Conservation (phyloP, 305 asterid species). For the Galium porrigens region DNA sequence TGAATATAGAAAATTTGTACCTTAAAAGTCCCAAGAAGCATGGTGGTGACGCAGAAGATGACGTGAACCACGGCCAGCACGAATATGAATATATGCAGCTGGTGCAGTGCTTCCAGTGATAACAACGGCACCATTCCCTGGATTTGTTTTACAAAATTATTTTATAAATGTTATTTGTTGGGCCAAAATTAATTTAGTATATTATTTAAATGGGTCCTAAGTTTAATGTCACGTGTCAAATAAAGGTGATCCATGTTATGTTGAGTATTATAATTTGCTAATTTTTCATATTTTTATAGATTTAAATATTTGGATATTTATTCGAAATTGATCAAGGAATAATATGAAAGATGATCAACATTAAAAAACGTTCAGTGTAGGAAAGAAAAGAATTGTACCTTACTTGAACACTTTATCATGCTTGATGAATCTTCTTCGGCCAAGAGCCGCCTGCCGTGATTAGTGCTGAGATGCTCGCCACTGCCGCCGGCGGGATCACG, state of each 20-base stretch:
- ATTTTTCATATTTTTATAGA: no score
- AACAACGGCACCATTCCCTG: slow-evolving; percentile 56
- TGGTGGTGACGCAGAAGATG: slow-evolving; percentile 51
- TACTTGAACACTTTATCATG: slow-evolving; percentile 24
- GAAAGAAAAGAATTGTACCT: slow-evolving; percentile 19
- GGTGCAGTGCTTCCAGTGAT: slow-evolving; percentile 71
- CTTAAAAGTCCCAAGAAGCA: slow-evolving; percentile 64
- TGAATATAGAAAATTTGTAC: no score
- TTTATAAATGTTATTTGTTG: not conserved
- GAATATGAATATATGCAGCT: slow-evolving; percentile 78
- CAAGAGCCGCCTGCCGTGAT: slow-evolving; percentile 31
- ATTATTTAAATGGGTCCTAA: no score
- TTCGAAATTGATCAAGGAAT: no score
- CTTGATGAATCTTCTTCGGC: slow-evolving; percentile 19
- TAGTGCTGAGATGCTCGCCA: slow-evolving; percentile 15
- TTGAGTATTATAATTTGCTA: no score
- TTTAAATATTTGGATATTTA: no score
- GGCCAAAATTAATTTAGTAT: not conserved
- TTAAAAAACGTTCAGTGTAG: no score
- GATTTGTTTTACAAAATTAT: no score
- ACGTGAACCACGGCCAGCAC: slow-evolving; percentile 78
- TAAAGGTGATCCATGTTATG: no score
- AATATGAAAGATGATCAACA: no score
- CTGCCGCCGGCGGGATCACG: not conserved
- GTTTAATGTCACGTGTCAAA: no score